Evolutionary conservation across 2,329 filamentous ascomycete species (phyloP), one percentile per base, ranked within the genome.

Genomic region (Aureobasidium sp.): DNA sequence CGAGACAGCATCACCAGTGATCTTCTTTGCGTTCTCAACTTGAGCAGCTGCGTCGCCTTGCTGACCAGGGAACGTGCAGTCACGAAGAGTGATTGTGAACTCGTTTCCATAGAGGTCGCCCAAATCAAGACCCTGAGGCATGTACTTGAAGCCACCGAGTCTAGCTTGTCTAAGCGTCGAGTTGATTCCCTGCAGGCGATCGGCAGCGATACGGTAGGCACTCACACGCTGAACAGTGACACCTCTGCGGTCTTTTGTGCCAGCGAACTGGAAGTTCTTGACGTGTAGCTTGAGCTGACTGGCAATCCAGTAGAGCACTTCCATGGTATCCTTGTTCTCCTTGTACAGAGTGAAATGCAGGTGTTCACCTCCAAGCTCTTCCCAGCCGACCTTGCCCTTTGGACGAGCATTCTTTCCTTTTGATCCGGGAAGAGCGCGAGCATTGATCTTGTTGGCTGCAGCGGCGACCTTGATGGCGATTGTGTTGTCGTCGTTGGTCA

Each of bases 241-340:
- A 27, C 89, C 92, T 66, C 92, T 86, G 51, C 91, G 84, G 72
- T 97, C 92, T 75, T 97, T 97, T 63, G 91, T 97, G 9, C 92
- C 92, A 3, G 92, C 91, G 68, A 96, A 93, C 63, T 85, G 82
- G 68, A 92, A 89, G 29, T 83, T 80, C 72, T 89, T 91, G 3
- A 81, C 71, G 44, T 82, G 82, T 66, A 89, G 79, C 70, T 87
- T 89, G 65, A 96, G 76, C 66, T 88, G 82, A 47, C 87, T 87
- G 0, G 87, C 84, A 44, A 97, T 82, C 69, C 88, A 90, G 59
- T 85, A 87, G 59, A 95, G 81, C 0, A 90, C 87, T 68, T 97
- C 92, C 89, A 96, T 95, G 1, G 92, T 97, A 72, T 97, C 92
- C 71, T 93, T 92, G 77, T 97, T 97, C 77, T 96, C 92, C 77